Evolutionary conservation across 306 rosid species (phyloP), one percentile per base, ranked within the genome.

Genomic region (Corylus avellana): DNA sequence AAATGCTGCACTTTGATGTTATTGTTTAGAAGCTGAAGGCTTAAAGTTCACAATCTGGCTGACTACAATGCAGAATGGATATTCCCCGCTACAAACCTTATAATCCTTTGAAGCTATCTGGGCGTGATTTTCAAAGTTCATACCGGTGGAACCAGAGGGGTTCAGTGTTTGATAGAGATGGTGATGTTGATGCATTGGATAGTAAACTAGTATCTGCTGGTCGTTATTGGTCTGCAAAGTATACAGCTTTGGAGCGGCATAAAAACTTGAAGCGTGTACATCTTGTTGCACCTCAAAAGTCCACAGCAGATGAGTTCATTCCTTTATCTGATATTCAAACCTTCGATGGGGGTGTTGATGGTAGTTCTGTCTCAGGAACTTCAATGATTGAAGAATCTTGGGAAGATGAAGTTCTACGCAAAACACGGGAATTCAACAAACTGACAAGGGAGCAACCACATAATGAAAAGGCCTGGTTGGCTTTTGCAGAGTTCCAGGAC

Each of bases 211-310:
- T 85, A 83, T 87, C 92, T 27, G 89, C 89, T 77, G 95, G 97
- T 74, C 95, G 98, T 32, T 94, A 94, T 78, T 94, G 98, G 97
- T 92, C 97, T 75, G 95, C 92, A 48, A 94, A 91, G 84, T 82
- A 91, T 78, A 84, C 84, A 87, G 98, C 96, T 75, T 74, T 92
- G 87, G 95, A 95, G 82, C 89, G 90, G 63, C 94, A 92, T 79
- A 92, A 89, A 80, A 92, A 82, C 86, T 88, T 91, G 59, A 95
- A 92, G 89, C 97, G 94, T 14, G 42, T 85, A 63, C 97, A 86
- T 25, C 77, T 91, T 59, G 83, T 85, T 80, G 89, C 79, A 67
- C 91, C 98, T 14, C 77, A 82, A 63, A 74, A 74, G 75, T 57
- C 87, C 66, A 44, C 69, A 11, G 85, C 77, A 2, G 90, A 89